Percentiles rank a stretch among this genome's conserved stretches.
Evolutionary conservation across 2,329 filamentous ascomycete species (phyloP).

Genomic region (Monilinia vaccinii-corymbosi): DNA sequence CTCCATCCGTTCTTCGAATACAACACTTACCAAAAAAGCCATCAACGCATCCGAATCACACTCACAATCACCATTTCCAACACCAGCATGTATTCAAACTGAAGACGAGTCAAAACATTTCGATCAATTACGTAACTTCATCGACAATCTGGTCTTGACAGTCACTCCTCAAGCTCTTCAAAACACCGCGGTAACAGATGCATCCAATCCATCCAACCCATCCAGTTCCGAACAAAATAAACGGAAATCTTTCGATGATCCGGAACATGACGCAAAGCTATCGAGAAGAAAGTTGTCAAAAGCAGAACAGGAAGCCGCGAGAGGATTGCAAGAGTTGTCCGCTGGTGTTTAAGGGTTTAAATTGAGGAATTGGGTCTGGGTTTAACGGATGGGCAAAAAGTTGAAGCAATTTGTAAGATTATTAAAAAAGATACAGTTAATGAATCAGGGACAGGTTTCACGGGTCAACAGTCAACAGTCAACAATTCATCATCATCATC

Average conservation of each 20-base stretch:
- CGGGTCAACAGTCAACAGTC: not conserved
- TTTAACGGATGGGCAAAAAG: slow-evolving; percentile 9
- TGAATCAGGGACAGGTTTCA: slow-evolving; percentile 1
- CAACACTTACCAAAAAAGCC: not conserved
- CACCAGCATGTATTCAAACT: slow-evolving; percentile 9
- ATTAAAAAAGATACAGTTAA: not conserved
- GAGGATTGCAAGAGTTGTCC: slow-evolving; percentile 7
- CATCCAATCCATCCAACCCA: not conserved
- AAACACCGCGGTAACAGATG: not conserved
- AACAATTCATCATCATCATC: not conserved
- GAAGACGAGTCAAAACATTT: slow-evolving; percentile 11
- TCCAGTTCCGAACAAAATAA: slow-evolving; percentile 6
- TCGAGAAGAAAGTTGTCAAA: slow-evolving; percentile 9
- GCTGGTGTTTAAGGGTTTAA: slow-evolving; percentile 3
- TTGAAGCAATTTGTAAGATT: slow-evolving; percentile 3
- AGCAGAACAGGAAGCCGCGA: slow-evolving; percentile 8
- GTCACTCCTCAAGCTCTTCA: slow-evolving; percentile 3
- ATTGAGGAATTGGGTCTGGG: not conserved
- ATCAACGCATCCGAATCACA: slow-evolving; percentile 3
- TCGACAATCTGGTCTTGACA: slow-evolving; percentile 9
- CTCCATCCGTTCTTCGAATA: not conserved
- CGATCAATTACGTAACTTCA: slow-evolving; percentile 11
- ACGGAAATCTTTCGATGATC: slow-evolving; percentile 9
- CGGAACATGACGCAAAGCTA: not conserved
- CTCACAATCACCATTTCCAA: slow-evolving; percentile 2